A percentile compares a stretch with the other conserved stretches of the same genome.
These are phyloP conservation scores for Gloeopeniophorella convolvens DNA, from an alignment of 768 basidiomycete genomes.

Conservation along the genomic window DNA sequence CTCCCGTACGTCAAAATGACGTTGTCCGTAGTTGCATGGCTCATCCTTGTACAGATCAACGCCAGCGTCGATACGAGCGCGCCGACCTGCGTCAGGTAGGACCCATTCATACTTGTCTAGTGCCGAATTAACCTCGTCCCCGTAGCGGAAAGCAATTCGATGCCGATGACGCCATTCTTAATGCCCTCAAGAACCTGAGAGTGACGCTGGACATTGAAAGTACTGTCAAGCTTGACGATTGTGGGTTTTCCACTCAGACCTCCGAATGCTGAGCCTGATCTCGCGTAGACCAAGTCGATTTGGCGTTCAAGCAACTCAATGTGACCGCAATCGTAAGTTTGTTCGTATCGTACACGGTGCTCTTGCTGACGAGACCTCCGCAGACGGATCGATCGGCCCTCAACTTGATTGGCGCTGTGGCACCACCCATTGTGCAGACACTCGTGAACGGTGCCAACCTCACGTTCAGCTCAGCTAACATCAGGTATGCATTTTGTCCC, in stretches of 20 bases:
- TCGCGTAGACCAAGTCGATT: slow-evolving; percentile 43
- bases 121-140: neutral
- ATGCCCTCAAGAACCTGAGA: slow-evolving; percentile 51
- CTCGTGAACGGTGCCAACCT: slow-evolving; percentile 53
- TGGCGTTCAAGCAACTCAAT: slow-evolving; percentile 50
- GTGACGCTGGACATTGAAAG: slow-evolving; percentile 53
- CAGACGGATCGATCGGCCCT: slow-evolving; percentile 58
- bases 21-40: neutral
- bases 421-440: slow-evolving; percentile 57
- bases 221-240: slow-evolving; percentile 58
- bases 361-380: neutral
- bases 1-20: slow-evolving; percentile 36
- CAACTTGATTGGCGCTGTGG: slow-evolving; percentile 66
- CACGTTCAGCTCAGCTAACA: slow-evolving; percentile 50
- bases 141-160: slow-evolving; percentile 61
- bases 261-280: neutral
- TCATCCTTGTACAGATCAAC: slow-evolving; percentile 36
- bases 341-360: slow-evolving; percentile 2
- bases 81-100: slow-evolving; percentile 55
- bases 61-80: slow-evolving; percentile 45
- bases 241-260: slow-evolving; percentile 30
- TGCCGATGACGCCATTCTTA: slow-evolving; percentile 51
- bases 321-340: slow-evolving; percentile 47
- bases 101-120: neutral
- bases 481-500: slow-evolving; percentile 38